Conservation (phyloP, 768 basidiomycete species). For the Daedaleopsis sinensis region DNA sequence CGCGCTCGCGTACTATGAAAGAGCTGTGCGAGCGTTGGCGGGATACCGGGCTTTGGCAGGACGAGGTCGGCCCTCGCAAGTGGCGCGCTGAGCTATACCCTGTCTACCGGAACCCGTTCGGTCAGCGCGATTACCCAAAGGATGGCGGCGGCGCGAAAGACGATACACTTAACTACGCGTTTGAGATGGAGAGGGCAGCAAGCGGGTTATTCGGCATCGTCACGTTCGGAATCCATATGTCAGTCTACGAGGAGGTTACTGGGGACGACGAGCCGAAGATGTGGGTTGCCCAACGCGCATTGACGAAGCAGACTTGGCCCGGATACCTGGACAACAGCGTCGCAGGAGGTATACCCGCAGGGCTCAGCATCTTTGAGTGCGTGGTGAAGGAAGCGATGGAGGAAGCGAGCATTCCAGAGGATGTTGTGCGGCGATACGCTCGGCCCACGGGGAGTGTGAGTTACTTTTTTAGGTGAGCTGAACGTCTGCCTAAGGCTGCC, state of each 20-base stretch:
- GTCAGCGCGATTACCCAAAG: slow-evolving; percentile 45
- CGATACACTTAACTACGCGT: slow-evolving; percentile 61
- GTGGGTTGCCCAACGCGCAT: slow-evolving; percentile 88
- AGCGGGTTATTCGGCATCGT: slow-evolving; percentile 88
- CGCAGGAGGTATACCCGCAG: slow-evolving; percentile 89
- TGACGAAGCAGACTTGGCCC: slow-evolving; percentile 91
- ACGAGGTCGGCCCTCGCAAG: slow-evolving; percentile 71
- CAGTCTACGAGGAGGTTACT: slow-evolving; percentile 59
- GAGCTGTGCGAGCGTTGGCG: slow-evolving; percentile 79
- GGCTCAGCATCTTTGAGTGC: slow-evolving; percentile 69
- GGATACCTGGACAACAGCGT: slow-evolving; percentile 88
- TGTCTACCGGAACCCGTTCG: slow-evolving; percentile 72
- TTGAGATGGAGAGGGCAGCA: slow-evolving; percentile 89
- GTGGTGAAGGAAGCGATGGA: slow-evolving; percentile 93
- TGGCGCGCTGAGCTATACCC: slow-evolving; percentile 90
- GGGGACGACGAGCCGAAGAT: slow-evolving; percentile 41
- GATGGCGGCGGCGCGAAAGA: slow-evolving; percentile 17
- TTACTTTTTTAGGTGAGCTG: slow-evolving; percentile 74
- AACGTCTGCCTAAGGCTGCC: neutral
- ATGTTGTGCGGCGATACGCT: slow-evolving; percentile 61
- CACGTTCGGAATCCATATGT: slow-evolving; percentile 94
- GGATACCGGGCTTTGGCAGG: slow-evolving; percentile 59
- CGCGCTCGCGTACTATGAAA: slow-evolving; percentile 63
- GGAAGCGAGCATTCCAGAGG: slow-evolving; percentile 80
- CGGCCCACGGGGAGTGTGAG: slow-evolving; percentile 70